These are phyloP conservation scores for Aspergillus bertholletiae DNA, from an alignment of 495 filamentous ascomycete species.

Conservation along the genomic window DNA sequence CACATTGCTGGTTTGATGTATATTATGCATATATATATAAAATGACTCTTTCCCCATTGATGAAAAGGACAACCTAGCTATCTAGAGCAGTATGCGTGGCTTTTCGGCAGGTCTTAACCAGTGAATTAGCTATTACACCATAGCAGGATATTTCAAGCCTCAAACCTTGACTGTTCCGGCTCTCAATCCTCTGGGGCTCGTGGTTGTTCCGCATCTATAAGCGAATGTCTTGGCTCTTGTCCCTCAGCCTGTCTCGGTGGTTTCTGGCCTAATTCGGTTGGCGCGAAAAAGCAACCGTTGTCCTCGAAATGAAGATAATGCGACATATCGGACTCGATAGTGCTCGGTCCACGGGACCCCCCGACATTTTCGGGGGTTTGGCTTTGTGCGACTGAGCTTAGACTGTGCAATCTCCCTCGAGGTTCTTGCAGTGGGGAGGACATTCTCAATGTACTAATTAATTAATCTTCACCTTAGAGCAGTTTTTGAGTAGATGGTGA, in stretches of 20 bases:
- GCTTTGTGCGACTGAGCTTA: not conserved
- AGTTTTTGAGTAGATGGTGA: too few relatives aligned
- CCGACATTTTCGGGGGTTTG: not conserved
- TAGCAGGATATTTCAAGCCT: too few relatives aligned
- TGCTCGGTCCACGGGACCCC: not conserved
- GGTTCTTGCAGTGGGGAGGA: not conserved
- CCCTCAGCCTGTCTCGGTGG: conserved; percentile 1
- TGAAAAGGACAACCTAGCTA: too few relatives aligned
- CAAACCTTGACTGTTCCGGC: not conserved
- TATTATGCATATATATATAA: too few relatives aligned
- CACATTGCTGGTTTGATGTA: too few relatives aligned
- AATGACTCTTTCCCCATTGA: too few relatives aligned
- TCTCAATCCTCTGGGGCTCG: not conserved
- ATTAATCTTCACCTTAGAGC: too few relatives aligned
- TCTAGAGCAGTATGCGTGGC: too few relatives aligned
- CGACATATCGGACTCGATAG: conserved; percentile 9
- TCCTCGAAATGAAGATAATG: conserved; percentile 42
- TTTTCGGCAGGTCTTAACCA: too few relatives aligned
- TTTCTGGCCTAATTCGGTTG: conserved; percentile 28
- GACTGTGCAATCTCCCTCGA: not conserved
- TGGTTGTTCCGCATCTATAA: not conserved
- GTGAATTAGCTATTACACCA: too few relatives aligned
- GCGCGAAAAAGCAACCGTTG: conserved; percentile 42
- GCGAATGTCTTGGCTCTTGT: not conserved
- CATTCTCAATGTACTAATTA: too few relatives aligned